Evolutionary conservation across 257 asterid species (phyloP), one percentile per base, ranked within the genome.

Genomic region (Haberlea rhodopensis): DNA sequence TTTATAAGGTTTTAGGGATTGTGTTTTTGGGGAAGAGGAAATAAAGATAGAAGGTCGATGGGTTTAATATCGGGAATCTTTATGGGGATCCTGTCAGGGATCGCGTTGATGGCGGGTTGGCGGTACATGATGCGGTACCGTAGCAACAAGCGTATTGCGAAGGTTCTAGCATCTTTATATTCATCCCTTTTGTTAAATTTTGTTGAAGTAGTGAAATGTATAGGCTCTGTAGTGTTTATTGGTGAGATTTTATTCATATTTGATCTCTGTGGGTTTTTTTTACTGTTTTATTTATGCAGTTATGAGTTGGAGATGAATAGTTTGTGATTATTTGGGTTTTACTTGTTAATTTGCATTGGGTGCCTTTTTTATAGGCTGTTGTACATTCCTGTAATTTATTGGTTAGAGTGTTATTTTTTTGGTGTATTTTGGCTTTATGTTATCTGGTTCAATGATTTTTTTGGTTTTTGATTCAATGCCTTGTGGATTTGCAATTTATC

Each of bases 31-130:
- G 51, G 51, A 43, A 43, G 51, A 43, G 16, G 48, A 60, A 40
- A 37, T 6, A n/a, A 18, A 43, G 19, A 2, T 43, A 8, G 2
- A 5, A 37, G 46, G 10, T 37, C 46, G n/a, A 43, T 92, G 99
- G 97, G 99, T 68, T 78, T 92, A 78, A 70, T 89, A 61, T 81
- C 99, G 66, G 97, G 97, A 69, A 75, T 89, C 63, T 64, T 89
- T 82, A 81, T 79, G 94, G 97, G 96, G 74, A 85, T 84, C 75
- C 22, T 89, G 65, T 78, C 78, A 20, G 99, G 99, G 82, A 82
- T 94, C 81, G 94, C 78, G 49, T 67, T 90, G 71, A 87, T 94
- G 99, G 91, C 89, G 24, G 95, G 87, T 15, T 92, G 91, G 97
- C 81, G 70, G 71, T 80, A 84, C 52, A 86, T 94, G 99, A 94